Conservation (phyloP, 768 basidiomycete genomes). For the Mycena leptocephala region DNA sequence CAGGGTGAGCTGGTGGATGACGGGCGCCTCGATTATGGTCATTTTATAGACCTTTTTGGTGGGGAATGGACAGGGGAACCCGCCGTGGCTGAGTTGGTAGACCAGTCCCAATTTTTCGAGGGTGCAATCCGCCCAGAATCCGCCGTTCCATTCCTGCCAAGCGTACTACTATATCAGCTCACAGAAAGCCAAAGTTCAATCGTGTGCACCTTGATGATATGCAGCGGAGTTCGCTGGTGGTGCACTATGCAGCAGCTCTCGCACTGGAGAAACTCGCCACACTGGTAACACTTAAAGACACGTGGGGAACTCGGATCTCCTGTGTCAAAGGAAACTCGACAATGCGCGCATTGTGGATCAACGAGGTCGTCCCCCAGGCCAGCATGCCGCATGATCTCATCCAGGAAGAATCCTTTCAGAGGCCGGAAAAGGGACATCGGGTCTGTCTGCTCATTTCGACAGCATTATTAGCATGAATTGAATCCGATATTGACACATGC, state of each 20-base stretch:
- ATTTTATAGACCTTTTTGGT: not conserved
- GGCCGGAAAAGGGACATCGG: conserved; percentile 1
- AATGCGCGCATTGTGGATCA: not conserved
- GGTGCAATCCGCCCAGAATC: not conserved
- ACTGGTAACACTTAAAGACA: conserved; percentile 10
- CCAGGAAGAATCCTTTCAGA: not conserved
- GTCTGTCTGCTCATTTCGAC: not conserved
- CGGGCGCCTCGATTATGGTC: conserved; percentile 24
- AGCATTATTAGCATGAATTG: not conserved
- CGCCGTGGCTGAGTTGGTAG: conserved; percentile 34
- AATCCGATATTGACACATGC: no score
- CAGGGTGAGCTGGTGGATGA: conserved; percentile 22
- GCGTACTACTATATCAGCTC: not conserved
- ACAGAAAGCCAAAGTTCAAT: not conserved
- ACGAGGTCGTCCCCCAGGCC: not conserved
- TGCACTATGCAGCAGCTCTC: not conserved
- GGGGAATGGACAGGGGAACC: conserved; percentile 14
- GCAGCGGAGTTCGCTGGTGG: not conserved
- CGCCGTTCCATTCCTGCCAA: not conserved
- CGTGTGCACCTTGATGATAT: not conserved
- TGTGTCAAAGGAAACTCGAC: not conserved
- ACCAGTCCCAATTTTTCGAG: not conserved
- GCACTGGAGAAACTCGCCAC: conserved; percentile 22
- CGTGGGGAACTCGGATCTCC: not conserved
- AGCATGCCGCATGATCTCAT: conserved; percentile 4